A percentile compares a stretch with the other conserved stretches of the same genome.
These are phyloP conservation scores for Fraxinus latifolia DNA, from an alignment of 305 asterid species.

Conservation along the genomic window DNA sequence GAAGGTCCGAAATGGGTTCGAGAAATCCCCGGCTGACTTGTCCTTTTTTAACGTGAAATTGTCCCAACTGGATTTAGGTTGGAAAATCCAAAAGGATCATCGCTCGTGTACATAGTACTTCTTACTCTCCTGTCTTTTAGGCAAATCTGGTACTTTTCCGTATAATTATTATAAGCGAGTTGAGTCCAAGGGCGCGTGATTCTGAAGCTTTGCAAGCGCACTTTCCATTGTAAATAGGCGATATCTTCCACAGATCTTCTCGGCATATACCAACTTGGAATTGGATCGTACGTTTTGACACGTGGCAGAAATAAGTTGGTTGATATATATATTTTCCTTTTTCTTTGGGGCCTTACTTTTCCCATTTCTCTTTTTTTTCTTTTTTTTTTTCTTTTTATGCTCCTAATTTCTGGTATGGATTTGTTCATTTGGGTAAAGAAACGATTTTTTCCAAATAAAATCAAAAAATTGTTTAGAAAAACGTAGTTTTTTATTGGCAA, in stretches of 20 bases:
- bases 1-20: slow-evolving; percentile 42
- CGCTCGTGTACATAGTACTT: not conserved
- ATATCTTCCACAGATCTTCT: slow-evolving; percentile 23
- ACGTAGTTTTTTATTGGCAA: not conserved
- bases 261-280: slow-evolving; percentile 24
- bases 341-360: not conserved
- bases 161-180: not conserved
- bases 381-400: not conserved
- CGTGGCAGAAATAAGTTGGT: slow-evolving; percentile 13
- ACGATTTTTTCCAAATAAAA: not conserved
- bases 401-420: not conserved
- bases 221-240: slow-evolving; percentile 12
- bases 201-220: not conserved
- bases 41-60: slow-evolving; percentile 5
- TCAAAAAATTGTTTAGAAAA: not conserved
- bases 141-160: slow-evolving; percentile 17
- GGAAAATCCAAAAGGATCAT: slow-evolving; percentile 10
- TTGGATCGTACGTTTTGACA: slow-evolving; percentile 21
- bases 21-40: slow-evolving; percentile 30
- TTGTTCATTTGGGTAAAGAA: not conserved
- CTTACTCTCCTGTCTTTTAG: slow-evolving; percentile 22
- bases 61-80: slow-evolving; percentile 9
- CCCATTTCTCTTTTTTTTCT: not conserved
- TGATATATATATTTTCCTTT: not conserved
- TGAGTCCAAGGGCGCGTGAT: slow-evolving; percentile 9